phyloP scores from a whole-genome alignment of 2,329 filamentous ascomycete species.

The Cordyceps fumosorosea region DNA sequence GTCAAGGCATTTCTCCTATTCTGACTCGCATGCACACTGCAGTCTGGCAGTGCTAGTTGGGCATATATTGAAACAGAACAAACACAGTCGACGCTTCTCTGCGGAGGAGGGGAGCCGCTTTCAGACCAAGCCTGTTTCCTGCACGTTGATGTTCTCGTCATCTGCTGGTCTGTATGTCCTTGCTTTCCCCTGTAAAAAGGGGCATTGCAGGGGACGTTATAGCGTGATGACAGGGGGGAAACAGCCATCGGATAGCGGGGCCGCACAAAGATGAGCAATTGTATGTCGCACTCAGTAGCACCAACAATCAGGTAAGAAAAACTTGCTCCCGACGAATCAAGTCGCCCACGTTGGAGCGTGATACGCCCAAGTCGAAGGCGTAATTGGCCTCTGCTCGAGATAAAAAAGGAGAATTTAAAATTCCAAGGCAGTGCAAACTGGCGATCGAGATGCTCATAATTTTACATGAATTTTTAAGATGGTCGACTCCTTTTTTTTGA shows the following conservation, averaged over 20 bases:
- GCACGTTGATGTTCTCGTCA: too few relatives aligned
- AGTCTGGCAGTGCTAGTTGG: background rate
- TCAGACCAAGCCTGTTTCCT: too few relatives aligned
- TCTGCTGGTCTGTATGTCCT: background rate
- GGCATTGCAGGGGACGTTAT: background rate
- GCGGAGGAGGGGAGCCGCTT: background rate
- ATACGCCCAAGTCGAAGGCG: background rate
- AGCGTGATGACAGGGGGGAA: background rate
- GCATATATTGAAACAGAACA: background rate
- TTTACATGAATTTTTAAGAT: background rate
- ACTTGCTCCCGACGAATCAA: slow-evolving; percentile 5
- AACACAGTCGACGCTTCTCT: background rate
- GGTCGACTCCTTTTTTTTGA: background rate
- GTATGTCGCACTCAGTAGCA: background rate
- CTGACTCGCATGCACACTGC: background rate
- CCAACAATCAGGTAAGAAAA: background rate
- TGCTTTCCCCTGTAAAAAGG: background rate
- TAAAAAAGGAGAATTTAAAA: too few relatives aligned
- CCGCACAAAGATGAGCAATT: background rate
- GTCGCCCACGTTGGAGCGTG: background rate
- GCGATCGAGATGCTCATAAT: too few relatives aligned
- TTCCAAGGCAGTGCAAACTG: too few relatives aligned
- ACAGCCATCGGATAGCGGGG: background rate
- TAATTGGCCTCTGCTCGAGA: background rate
- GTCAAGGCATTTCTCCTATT: background rate